Conservation (phyloP, 208 protist species). For the Borovskyia barvae region DNA sequence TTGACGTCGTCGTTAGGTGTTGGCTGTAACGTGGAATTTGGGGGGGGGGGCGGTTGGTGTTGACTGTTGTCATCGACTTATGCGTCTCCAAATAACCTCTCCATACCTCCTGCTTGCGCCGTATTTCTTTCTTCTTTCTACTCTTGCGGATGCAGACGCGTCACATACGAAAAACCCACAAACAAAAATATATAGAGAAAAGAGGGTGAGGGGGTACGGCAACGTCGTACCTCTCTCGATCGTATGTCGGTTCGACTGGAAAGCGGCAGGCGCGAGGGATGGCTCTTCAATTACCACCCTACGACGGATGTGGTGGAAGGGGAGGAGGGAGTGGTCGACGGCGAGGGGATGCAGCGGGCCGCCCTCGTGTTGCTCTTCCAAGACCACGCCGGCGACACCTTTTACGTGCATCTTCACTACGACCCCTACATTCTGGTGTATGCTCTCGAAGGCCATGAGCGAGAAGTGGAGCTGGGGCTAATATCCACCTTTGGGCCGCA, state of each 20-base stretch:
- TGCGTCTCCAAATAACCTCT: too few relatives aligned
- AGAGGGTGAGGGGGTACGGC: too few relatives aligned
- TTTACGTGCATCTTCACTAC: slow-evolving; percentile 72
- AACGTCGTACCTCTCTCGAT: not conserved
- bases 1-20: too few relatives aligned
- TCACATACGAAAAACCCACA: too few relatives aligned
- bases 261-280: slow-evolving; percentile 72
- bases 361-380: slow-evolving; percentile 82
- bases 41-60: too few relatives aligned
- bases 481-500: slow-evolving; percentile 86
- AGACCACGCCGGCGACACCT: slow-evolving; percentile 77
- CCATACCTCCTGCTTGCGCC: too few relatives aligned
- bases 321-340: slow-evolving; percentile 21
- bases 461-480: slow-evolving; percentile 95
- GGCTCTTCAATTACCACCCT: slow-evolving; percentile 91
- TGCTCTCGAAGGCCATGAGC: slow-evolving; percentile 76
- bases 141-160: too few relatives aligned
- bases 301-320: slow-evolving; percentile 42
- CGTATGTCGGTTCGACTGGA: slow-evolving; percentile 44
- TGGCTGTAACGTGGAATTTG: too few relatives aligned
- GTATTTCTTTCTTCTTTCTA: too few relatives aligned
- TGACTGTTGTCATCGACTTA: too few relatives aligned
- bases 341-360: slow-evolving; percentile 34
- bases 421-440: slow-evolving; percentile 82
- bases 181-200: too few relatives aligned